phyloP scores from a whole-genome alignment of 805 yeast species.

The Hagleromyces aurorensis region DNA sequence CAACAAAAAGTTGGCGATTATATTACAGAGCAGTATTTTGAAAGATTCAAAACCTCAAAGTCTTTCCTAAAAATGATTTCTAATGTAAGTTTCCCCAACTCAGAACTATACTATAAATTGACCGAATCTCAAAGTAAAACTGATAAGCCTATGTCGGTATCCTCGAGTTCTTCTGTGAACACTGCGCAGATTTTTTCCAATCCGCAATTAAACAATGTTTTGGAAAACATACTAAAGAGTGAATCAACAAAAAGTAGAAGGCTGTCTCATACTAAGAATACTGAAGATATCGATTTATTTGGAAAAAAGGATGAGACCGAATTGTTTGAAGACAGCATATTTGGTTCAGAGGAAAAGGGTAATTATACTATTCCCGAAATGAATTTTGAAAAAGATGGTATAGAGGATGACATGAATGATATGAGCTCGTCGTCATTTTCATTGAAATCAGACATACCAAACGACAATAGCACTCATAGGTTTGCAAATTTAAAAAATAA shows the following conservation, averaged over 20 bases:
- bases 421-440: no score
- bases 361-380: conserved; percentile 1
- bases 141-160: conserved; percentile 10
- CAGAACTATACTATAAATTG: conserved; percentile 18
- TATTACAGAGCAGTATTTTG: conserved; percentile 43
- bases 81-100: conserved; percentile 31
- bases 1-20: conserved; percentile 52
- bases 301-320: conserved; percentile 9
- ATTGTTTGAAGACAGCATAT: conserved; percentile 11
- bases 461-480: conserved; percentile 1
- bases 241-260: conserved; percentile 15
- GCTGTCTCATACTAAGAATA: conserved; percentile 1
- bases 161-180: conserved; percentile 2
- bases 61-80: conserved; percentile 46
- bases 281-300: conserved; percentile 5
- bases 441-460: no score
- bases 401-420: no score
- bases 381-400: no score
- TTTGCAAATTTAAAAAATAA: conserved; percentile 46
- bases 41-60: conserved; percentile 54
- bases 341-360: conserved; percentile 7
- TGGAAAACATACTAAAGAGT: conserved; percentile 27
- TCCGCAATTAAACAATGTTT: conserved; percentile 30
- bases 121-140: conserved; percentile 19
- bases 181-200: conserved; percentile 14